Evolutionary conservation across 805 yeast species (phyloP).

Genomic region (Starmerella bombi): DNA sequence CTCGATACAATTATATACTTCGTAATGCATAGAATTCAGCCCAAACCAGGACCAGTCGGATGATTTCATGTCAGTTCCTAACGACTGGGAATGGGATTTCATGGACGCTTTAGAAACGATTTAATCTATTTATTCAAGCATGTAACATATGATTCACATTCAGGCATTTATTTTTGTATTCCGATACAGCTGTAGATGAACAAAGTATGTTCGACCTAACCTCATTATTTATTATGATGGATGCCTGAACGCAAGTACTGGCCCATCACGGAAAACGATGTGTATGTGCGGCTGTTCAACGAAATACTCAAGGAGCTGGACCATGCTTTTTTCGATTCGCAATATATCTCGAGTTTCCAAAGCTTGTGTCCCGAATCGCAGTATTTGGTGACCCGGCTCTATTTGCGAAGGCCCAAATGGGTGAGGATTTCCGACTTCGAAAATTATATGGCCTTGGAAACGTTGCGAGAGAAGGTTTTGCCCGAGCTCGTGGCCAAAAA

Average conservation of each 20-base stretch:
- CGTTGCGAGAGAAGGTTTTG: slow-evolving; percentile 7
- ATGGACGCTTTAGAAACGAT: no score
- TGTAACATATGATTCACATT: no score
- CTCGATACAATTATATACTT: no score
- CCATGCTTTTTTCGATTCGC: slow-evolving; percentile 6
- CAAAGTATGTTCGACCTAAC: no score
- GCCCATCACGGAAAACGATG: slow-evolving; percentile 19
- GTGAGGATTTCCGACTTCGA: slow-evolving; percentile 17
- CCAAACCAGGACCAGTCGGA: no score
- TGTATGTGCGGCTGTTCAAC: slow-evolving; percentile 19
- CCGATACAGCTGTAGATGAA: no score
- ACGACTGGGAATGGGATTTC: no score
- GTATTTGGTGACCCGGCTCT: slow-evolving; percentile 19
- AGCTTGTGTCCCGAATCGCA: slow-evolving; percentile 11
- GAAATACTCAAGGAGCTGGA: slow-evolving; percentile 20
- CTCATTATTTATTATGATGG: no score
- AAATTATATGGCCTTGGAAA: slow-evolving; percentile 20
- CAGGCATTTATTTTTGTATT: no score
- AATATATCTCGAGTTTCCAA: slow-evolving; percentile 2
- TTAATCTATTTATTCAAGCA: no score
- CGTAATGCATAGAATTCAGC: no score
- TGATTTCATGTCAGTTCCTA: no score
- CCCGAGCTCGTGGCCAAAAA: slow-evolving; percentile 8
- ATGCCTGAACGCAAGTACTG: slow-evolving; percentile 12
- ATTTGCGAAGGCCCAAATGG: slow-evolving; percentile 17